Conservation (phyloP, 1,284 basidiomycete genomes). For the Leucoagaricus sp. region DNA sequence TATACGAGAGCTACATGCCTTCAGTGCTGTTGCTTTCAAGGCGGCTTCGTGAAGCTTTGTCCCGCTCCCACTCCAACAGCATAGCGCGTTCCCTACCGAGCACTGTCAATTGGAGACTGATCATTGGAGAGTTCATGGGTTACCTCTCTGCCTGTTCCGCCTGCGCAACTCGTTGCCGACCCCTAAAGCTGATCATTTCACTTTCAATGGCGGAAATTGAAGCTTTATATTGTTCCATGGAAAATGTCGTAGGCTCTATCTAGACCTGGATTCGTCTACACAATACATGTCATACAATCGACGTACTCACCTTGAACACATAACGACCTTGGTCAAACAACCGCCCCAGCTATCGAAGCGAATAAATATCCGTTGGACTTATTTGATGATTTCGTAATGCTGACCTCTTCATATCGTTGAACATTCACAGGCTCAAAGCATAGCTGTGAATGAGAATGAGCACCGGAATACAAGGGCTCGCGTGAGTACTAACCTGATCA, state of each 20-base stretch:
- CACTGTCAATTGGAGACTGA: slow-evolving; percentile 1
- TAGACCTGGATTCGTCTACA: slow-evolving; percentile 24
- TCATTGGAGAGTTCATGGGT: slow-evolving; percentile 13
- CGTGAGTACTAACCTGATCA: slow-evolving; percentile 49
- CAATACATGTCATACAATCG: not conserved
- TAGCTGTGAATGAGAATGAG: slow-evolving; percentile 34
- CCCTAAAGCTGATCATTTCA: slow-evolving; percentile 47
- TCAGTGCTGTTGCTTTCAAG: not conserved
- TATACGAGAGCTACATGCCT: not conserved
- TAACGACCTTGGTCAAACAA: slow-evolving; percentile 65
- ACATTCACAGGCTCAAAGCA: slow-evolving; percentile 48
- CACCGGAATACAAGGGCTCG: not conserved
- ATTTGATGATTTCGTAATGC: slow-evolving; percentile 3
- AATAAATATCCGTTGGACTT: not conserved
- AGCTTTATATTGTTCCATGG: slow-evolving; percentile 49
- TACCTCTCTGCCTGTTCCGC: slow-evolving; percentile 42
- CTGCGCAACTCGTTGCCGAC: slow-evolving; percentile 36
- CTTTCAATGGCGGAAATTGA: slow-evolving; percentile 45
- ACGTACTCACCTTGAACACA: slow-evolving; percentile 46
- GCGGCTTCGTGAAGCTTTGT: not conserved
- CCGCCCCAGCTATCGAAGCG: slow-evolving; percentile 45
- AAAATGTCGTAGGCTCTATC: slow-evolving; percentile 53
- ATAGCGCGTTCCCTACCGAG: slow-evolving; percentile 33
- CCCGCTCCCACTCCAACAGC: slow-evolving; percentile 14
- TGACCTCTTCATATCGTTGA: slow-evolving; percentile 46